Base-by-base conservation (phyloP, 768 basidiomycete genomes). In the Psilocybe subaeruginosa region DNA sequence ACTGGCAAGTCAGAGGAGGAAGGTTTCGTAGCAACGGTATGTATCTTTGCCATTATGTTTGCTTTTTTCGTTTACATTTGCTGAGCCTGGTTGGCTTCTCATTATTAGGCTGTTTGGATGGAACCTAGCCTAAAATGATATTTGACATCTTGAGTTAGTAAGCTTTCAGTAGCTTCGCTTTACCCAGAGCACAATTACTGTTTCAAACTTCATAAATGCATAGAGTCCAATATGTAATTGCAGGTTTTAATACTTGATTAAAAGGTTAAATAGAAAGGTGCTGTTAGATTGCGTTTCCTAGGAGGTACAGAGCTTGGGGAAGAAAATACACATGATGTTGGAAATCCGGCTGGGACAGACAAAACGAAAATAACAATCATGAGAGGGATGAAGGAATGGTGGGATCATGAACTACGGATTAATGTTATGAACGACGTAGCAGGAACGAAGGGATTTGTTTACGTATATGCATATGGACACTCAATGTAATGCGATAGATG, bases 1-100 rank as follows among this genome's bases (percentile, higher is more conserved):
- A 60, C 64, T 19, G 79, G 77, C n/a, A 78, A 83, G 59, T 80
- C 85, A 16, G 90, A 89, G 1, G 80, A 85, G 54, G 88, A 88
- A 65, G 76, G 69, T 43, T 64, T 80, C 11, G 79, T 78, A 31
- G 82, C 79, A 73, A 77, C 73, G 76, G 89, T 86, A 63, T 61
- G 86, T 63, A 6, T 50, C 14, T 39, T 27, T 16, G n/a, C 30
- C 27, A 23, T 53, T n/a, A 23, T 46, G 3, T n/a, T 71, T 30
- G 52, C 11, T 27, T 19, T 43, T 58, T 58, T 23, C n/a, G 12
- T 14, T 8, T 30, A 41, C 2, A 23, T 41, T 37, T 33, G 48
- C 23, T 58, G 47, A 29, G 35, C 12, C 33, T 35, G 11, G 11
- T 35, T 17, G 41, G 46, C 54, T 16, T 50, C 61, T 57, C 56